A percentile compares a stretch with the other conserved stretches of the same genome.
These are phyloP conservation scores for Polygonum maritimum DNA, from an alignment of 148 eudicot species.

Conservation along the genomic window DNA sequence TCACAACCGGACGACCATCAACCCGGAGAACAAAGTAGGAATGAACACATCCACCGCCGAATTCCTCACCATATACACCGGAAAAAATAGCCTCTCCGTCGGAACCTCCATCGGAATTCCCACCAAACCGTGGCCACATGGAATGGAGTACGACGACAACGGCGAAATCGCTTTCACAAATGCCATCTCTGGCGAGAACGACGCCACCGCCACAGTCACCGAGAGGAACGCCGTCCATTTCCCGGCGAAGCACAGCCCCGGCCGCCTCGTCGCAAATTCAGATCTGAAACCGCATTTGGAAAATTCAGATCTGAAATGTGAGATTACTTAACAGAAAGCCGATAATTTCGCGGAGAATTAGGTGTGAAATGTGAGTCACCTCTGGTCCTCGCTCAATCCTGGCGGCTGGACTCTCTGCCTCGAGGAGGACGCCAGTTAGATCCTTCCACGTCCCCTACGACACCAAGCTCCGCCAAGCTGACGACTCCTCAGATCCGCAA, in stretches of 20 bases:
- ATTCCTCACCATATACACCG: slow-evolving; percentile 18
- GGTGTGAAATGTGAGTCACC: no score
- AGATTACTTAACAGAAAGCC: no score
- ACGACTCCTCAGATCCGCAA: no score
- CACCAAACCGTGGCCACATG: slow-evolving; percentile 15
- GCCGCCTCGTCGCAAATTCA: background rate
- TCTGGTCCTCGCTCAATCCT: no score
- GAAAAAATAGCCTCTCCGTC: slow-evolving; percentile 25
- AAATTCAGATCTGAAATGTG: no score
- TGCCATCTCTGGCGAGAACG: slow-evolving; percentile 23
- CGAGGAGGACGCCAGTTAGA: no score
- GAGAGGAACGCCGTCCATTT: slow-evolving; percentile 20
- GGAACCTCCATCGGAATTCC: slow-evolving; percentile 33
- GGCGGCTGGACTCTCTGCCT: no score
- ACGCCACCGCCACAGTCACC: slow-evolving; percentile 19
- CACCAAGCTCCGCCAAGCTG: no score
- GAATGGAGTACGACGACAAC: slow-evolving; percentile 14
- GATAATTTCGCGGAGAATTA: no score
- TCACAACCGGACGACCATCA: no score
- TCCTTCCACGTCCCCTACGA: no score
- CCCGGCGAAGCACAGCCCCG: background rate
- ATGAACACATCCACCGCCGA: slow-evolving; percentile 8
- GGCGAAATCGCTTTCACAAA: slow-evolving; percentile 19
- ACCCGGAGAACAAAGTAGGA: no score
- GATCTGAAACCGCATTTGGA: background rate